A percentile compares a stretch with the other conserved stretches of the same genome.
phyloP scores from a whole-genome alignment of 2,329 filamentous ascomycete species.

The Phyllosticta ampelicida region DNA sequence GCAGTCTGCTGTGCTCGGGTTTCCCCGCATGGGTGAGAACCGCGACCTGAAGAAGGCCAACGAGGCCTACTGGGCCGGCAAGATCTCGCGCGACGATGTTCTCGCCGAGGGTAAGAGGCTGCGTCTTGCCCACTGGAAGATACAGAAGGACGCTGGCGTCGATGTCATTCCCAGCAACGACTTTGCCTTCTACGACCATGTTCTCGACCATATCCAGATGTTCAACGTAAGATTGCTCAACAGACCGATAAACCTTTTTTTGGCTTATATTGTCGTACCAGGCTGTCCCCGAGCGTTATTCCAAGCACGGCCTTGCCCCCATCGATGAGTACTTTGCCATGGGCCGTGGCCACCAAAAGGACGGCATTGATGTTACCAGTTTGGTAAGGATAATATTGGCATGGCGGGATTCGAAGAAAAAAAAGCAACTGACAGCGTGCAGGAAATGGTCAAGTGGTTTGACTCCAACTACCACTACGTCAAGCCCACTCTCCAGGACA shows the following conservation, averaged over 20 bases:
- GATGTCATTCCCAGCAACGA: conserved; percentile 98
- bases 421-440: conserved; percentile 18
- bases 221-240: conserved; percentile 59
- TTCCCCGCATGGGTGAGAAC: conserved; percentile 96
- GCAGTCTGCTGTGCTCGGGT: conserved; percentile 73
- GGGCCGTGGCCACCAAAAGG: conserved; percentile 97
- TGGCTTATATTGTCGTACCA: conserved; percentile 31
- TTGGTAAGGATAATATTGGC: conserved; percentile 41
- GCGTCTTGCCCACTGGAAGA: conserved; percentile 95
- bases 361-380: conserved; percentile 80
- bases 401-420: background rate
- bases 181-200: conserved; percentile 97
- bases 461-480: conserved; percentile 99
- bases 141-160: conserved; percentile 97
- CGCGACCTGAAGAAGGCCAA: conserved; percentile 99
- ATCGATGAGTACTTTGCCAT: conserved; percentile 99
- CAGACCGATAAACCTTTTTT: conserved; percentile 9
- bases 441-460: conserved; percentile 99
- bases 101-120: conserved; percentile 94
- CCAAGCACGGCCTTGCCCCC: conserved; percentile 72
- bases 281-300: conserved; percentile 89
- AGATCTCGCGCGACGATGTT: conserved; percentile 84
- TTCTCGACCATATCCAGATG: conserved; percentile 95
- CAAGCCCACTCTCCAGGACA: conserved; percentile 95
- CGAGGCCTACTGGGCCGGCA: conserved; percentile 94